phyloP scores from a whole-genome alignment of 192 early-diverging fungal species.

The Podila epicladia region DNA sequence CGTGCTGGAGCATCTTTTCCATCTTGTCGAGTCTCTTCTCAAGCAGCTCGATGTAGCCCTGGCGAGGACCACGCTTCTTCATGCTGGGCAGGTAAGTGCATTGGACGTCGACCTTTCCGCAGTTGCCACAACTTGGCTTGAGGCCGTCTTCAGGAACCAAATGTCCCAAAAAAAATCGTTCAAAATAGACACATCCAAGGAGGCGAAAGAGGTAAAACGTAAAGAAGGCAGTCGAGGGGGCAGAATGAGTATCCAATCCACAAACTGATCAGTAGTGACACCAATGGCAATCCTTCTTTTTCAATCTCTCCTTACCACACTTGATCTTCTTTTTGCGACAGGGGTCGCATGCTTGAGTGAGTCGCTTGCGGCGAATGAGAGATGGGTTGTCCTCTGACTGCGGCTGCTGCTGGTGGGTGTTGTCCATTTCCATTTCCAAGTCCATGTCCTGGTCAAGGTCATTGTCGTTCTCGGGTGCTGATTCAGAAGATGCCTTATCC shows the following conservation, averaged over 20 bases:
- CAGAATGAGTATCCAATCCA: background rate
- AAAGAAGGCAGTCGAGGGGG: no score
- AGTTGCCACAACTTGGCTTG: conserved; percentile 84
- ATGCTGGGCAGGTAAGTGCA: conserved; percentile 88
- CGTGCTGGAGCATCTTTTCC: conserved; percentile 75
- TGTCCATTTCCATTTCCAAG: conserved; percentile 22
- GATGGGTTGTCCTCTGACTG: background rate
- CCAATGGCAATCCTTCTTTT: no score
- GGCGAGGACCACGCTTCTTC: conserved; percentile 92
- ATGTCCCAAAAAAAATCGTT: background rate
- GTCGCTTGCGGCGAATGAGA: conserved; percentile 64
- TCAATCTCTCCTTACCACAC: conserved; percentile 42
- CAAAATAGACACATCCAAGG: background rate
- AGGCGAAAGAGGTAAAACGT: background rate
- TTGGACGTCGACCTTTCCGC: conserved; percentile 66
- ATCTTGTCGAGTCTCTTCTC: conserved; percentile 82
- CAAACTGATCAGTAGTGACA: background rate
- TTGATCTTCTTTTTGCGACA: conserved; percentile 81
- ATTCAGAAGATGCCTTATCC: conserved; percentile 4
- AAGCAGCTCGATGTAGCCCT: conserved; percentile 80
- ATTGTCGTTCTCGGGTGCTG: conserved; percentile 11
- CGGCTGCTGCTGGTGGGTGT: background rate
- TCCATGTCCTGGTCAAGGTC: conserved; percentile 28
- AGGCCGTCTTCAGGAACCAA: conserved; percentile 55
- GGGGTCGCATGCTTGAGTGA: conserved; percentile 78